Conservation (phyloP, 495 filamentous ascomycete species). For the Penicillium longicatenatum region DNA sequence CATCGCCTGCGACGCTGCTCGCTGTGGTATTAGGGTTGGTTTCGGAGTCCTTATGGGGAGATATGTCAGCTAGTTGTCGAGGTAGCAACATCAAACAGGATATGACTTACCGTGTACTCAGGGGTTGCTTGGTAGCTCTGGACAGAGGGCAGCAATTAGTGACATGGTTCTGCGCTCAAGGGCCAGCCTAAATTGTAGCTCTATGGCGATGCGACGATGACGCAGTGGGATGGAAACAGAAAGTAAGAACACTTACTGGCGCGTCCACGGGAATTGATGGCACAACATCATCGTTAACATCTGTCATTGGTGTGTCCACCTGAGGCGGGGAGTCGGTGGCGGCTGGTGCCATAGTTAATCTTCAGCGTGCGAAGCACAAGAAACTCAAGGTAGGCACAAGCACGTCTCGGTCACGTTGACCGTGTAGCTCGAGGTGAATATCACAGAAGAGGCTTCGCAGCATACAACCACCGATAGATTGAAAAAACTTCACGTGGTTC, state of each 20-base stretch:
- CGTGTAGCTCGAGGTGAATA: conserved; percentile 15
- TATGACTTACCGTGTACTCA: conserved; percentile 65
- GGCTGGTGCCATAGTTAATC: conserved; percentile 60
- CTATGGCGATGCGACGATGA: conserved; percentile 9
- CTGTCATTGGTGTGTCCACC: conserved; percentile 58
- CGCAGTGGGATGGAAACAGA: no score
- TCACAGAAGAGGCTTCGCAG: conserved; percentile 3
- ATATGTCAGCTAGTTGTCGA: conserved; percentile 9
- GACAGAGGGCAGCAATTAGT: neutral
- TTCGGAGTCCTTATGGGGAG: conserved; percentile 68
- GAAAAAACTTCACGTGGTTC: neutral
- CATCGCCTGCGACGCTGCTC: conserved; percentile 81
- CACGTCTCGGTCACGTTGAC: conserved; percentile 16
- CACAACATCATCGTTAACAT: conserved; percentile 57
- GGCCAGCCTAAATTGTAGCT: neutral
- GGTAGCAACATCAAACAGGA: neutral
- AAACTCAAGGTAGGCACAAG: conserved; percentile 9
- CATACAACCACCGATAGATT: conserved; percentile 4
- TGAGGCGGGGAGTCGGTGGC: conserved; percentile 52
- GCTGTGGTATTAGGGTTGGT: conserved; percentile 90
- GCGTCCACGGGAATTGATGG: conserved; percentile 50
- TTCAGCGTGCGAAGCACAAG: conserved; percentile 36
- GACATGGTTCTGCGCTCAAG: neutral
- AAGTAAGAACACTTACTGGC: conserved; percentile 38
- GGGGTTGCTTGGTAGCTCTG: conserved; percentile 78